These are phyloP conservation scores for Coniferiporia sulphurascens DNA, from an alignment of 1,284 basidiomycete genomes.

Conservation along the genomic window DNA sequence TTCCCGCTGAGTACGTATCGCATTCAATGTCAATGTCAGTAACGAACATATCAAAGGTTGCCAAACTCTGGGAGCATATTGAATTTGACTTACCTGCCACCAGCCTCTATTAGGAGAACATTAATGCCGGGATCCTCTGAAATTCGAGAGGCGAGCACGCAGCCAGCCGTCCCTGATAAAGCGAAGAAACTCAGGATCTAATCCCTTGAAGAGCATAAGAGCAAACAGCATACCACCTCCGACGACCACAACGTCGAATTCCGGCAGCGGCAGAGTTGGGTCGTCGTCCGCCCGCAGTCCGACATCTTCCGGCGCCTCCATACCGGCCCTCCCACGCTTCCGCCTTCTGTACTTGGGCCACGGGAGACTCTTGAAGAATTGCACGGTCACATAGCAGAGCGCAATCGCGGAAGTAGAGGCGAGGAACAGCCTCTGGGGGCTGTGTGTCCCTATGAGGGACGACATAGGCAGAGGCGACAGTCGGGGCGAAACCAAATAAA, in stretches of 20 bases:
- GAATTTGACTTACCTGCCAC: slow-evolving; percentile 14
- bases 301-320: background rate
- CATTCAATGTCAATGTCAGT: background rate
- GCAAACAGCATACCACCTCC: slow-evolving; percentile 14
- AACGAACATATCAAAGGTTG: background rate
- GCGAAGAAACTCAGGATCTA: background rate
- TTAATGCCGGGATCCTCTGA: slow-evolving; percentile 32
- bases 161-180: slow-evolving; percentile 30
- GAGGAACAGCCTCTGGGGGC: background rate
- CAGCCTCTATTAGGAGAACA: slow-evolving; percentile 23
- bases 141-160: slow-evolving; percentile 37
- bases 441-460: background rate
- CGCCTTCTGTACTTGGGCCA: background rate
- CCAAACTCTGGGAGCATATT: no score
- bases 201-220: background rate
- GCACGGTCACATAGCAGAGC: background rate
- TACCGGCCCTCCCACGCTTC: no score
- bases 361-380: background rate
- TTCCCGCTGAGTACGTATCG: background rate
- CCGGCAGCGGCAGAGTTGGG: background rate
- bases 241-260: slow-evolving; percentile 20
- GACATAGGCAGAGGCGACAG: background rate
- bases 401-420: background rate
- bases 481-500: no score
- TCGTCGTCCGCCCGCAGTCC: background rate